Evolutionary conservation across 2,329 filamentous ascomycete genomes (phyloP).

Genomic region (Neurospora crassa): DNA sequence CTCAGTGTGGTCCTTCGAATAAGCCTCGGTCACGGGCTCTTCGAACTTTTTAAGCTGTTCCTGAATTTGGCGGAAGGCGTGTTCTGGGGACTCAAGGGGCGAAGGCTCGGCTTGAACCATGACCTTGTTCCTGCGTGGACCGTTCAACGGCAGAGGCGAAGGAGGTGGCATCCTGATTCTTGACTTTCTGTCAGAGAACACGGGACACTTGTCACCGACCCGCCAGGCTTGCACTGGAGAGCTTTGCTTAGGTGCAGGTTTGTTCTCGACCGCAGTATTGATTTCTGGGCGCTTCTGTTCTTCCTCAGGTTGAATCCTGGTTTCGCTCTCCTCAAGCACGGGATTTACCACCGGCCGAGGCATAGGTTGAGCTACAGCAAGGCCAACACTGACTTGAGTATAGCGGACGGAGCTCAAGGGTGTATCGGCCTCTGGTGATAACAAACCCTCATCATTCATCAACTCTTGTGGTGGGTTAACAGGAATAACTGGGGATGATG

Average conservation of each 20-base stretch:
- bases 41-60: constrained; percentile 42
- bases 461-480: background rate
- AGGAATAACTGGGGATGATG: constrained; percentile 42
- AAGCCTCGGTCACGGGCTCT: constrained; percentile 23
- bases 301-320: constrained; percentile 20
- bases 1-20: constrained; percentile 27
- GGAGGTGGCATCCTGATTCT: constrained; percentile 42
- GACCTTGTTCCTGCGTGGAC: constrained; percentile 29
- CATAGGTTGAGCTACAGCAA: constrained; percentile 23
- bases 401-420: constrained; percentile 44
- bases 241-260: constrained; percentile 10
- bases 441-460: background rate
- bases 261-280: constrained; percentile 12
- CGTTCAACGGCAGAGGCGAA: constrained; percentile 41
- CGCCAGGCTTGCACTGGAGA: constrained; percentile 41
- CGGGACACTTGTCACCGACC: constrained; percentile 47
- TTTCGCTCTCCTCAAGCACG: constrained; percentile 22
- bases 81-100: constrained; percentile 41
- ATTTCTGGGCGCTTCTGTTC: constrained; percentile 6
- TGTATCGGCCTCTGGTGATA: constrained; percentile 27
- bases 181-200: constrained; percentile 46
- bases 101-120: constrained; percentile 41
- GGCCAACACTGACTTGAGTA: constrained; percentile 33
- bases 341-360: constrained; percentile 30
- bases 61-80: constrained; percentile 40